Conservation (phyloP, 805 yeast genomes). For the Saturnispora hagleri region DNA sequence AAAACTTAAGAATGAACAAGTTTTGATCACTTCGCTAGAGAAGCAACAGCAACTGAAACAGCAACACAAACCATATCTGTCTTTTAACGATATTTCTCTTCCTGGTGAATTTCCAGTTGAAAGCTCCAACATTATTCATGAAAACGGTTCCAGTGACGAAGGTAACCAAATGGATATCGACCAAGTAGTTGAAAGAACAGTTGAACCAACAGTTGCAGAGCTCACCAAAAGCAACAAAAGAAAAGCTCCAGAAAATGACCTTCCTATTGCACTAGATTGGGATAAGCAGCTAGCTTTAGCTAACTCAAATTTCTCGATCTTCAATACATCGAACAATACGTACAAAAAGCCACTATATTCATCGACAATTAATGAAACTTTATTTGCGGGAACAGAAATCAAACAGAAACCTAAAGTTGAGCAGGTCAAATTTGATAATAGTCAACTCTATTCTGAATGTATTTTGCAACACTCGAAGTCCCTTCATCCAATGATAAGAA, state of each 20-base stretch:
- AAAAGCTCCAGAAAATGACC: conserved; percentile 2
- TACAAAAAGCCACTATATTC: background rate
- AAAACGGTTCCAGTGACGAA: background rate
- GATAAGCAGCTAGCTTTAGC: conserved; percentile 50
- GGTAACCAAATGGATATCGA: background rate
- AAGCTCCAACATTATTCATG: background rate
- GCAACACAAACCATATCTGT: conserved; percentile 2
- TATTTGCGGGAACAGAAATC: background rate
- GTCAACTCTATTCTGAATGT: background rate
- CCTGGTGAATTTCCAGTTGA: conserved; percentile 13
- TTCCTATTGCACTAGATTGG: conserved; percentile 55
- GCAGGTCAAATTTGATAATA: background rate
- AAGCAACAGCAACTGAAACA: background rate
- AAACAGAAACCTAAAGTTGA: background rate
- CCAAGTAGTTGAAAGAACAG: conserved; percentile 1
- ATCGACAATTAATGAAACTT: background rate
- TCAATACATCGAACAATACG: conserved; percentile 17
- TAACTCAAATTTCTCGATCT: conserved; percentile 35
- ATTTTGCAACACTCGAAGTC: background rate
- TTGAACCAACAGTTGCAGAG: conserved; percentile 8
- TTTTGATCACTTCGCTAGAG: background rate
- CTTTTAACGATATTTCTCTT: conserved; percentile 9
- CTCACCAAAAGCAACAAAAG: conserved; percentile 8
- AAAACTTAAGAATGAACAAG: conserved; percentile 12
- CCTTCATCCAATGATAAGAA: background rate